Evolutionary conservation across 768 basidiomycete species (phyloP).

Genomic region (Flagelloscypha sp.): DNA sequence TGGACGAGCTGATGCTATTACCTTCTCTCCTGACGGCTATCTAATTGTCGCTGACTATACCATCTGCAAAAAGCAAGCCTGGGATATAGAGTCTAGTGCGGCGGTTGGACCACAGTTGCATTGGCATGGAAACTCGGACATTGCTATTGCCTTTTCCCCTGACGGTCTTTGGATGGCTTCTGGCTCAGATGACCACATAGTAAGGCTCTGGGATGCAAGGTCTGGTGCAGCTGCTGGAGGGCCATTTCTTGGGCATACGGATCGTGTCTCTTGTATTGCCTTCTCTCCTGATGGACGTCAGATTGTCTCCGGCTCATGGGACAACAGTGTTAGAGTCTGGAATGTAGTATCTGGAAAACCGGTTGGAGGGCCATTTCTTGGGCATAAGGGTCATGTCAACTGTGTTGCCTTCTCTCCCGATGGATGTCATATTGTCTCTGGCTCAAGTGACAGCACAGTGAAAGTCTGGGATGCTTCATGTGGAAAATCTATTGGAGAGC

Average conservation of each 20-base stretch:
- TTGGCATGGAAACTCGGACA: background rate
- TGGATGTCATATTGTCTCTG: constrained; percentile 13
- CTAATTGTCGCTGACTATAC: constrained; percentile 6
- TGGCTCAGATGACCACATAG: constrained; percentile 6
- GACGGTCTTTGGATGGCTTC: constrained; percentile 9
- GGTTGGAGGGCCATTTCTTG: constrained; percentile 2
- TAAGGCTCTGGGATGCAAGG: constrained; percentile 8
- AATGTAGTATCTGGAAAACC: constrained; percentile 3
- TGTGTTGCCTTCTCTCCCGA: constrained; percentile 15
- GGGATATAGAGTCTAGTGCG: constrained; percentile 6
- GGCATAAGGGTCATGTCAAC: constrained; percentile 3
- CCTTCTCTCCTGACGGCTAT: constrained; percentile 8
- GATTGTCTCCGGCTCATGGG: constrained; percentile 14
- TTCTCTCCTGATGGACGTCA: constrained; percentile 13
- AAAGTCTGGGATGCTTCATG: constrained; percentile 14
- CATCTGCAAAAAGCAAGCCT: constrained; percentile 6
- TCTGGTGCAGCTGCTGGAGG: constrained; percentile 4
- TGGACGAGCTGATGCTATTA: background rate
- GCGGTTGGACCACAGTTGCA: background rate
- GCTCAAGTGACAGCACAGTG: constrained; percentile 12
- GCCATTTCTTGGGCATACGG: constrained; percentile 9
- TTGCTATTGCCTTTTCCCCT: constrained; percentile 7
- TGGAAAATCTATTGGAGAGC: constrained; percentile 1
- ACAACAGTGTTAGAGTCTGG: constrained; percentile 13
- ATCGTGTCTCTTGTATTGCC: constrained; percentile 7